A percentile compares a stretch with the other conserved stretches of the same genome.
phyloP scores from a whole-genome alignment of 805 yeast species.

The Saturnispora besseyi region DNA sequence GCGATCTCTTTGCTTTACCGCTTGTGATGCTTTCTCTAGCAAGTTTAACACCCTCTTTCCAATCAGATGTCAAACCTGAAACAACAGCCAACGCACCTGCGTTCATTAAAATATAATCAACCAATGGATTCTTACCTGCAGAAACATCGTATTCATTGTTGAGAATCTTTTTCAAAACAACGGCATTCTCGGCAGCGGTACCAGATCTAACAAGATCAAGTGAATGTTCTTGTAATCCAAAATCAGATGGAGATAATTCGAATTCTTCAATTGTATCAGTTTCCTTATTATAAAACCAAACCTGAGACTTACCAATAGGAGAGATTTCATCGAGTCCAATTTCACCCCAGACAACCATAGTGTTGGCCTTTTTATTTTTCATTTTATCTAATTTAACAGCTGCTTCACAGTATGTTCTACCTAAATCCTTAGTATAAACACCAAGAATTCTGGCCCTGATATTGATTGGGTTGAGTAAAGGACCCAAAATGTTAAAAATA shows the following conservation, averaged over 20 bases:
- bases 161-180: conserved; percentile 36
- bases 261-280: conserved; percentile 36
- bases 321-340: conserved; percentile 91
- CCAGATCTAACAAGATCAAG: conserved; percentile 67
- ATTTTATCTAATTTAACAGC: conserved; percentile 52
- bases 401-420: conserved; percentile 77
- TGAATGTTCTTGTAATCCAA: conserved; percentile 69
- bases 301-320: conserved; percentile 72
- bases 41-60: conserved; percentile 68
- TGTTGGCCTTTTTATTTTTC: conserved; percentile 35
- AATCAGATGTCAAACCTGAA: conserved; percentile 54
- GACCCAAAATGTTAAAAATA: conserved; percentile 90
- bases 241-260: conserved; percentile 58
- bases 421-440: conserved; percentile 72
- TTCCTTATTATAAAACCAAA: conserved; percentile 52
- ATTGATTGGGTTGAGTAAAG: conserved; percentile 86
- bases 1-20: conserved; percentile 58
- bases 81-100: conserved; percentile 81
- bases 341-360: conserved; percentile 90
- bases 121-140: conserved; percentile 52
- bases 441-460: conserved; percentile 76
- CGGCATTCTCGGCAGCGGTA: conserved; percentile 82
- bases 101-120: conserved; percentile 86
- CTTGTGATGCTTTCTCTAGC: conserved; percentile 61
- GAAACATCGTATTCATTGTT: conserved; percentile 33